Percentiles rank a stretch among this genome's conserved stretches.
Evolutionary conservation across 2,329 filamentous ascomycete species (phyloP).

Genomic region (Alternaria viburni): DNA sequence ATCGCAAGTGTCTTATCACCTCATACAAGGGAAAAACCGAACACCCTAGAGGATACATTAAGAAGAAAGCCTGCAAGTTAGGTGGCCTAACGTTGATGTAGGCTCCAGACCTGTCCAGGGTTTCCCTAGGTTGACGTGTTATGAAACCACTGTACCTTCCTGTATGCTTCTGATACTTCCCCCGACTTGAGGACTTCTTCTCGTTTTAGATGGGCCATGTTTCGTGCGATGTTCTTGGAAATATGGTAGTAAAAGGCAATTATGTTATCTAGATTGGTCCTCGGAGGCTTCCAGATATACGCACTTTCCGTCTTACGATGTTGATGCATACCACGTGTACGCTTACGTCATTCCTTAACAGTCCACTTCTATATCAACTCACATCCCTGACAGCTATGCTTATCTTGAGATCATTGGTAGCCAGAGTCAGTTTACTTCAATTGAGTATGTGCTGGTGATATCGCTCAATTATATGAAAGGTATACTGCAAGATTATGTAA

Average conservation of each 20-base stretch:
- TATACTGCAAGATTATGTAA: neutral
- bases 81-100: too few species aligned
- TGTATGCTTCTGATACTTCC: constrained; percentile 23
- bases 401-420: too few species aligned
- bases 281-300: neutral
- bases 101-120: too few species aligned
- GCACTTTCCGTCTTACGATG: neutral
- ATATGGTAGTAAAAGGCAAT: too few species aligned
- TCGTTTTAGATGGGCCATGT: constrained; percentile 38
- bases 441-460: neutral
- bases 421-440: neutral
- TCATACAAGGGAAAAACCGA: too few species aligned
- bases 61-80: too few species aligned
- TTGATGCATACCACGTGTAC: neutral
- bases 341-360: neutral
- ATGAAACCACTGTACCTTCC: constrained; percentile 17
- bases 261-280: too few species aligned
- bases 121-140: too few species aligned
- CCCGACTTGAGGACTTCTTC: constrained; percentile 33
- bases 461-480: neutral
- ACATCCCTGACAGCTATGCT: neutral
- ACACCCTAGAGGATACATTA: too few species aligned
- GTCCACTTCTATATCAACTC: neutral
- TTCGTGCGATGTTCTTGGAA: neutral
- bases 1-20: too few species aligned